A percentile compares a stretch with the other conserved stretches of the same genome.
These are phyloP conservation scores for Volvox reticuliferus DNA, from an alignment of 139 green algal genomes.

Conservation along the genomic window DNA sequence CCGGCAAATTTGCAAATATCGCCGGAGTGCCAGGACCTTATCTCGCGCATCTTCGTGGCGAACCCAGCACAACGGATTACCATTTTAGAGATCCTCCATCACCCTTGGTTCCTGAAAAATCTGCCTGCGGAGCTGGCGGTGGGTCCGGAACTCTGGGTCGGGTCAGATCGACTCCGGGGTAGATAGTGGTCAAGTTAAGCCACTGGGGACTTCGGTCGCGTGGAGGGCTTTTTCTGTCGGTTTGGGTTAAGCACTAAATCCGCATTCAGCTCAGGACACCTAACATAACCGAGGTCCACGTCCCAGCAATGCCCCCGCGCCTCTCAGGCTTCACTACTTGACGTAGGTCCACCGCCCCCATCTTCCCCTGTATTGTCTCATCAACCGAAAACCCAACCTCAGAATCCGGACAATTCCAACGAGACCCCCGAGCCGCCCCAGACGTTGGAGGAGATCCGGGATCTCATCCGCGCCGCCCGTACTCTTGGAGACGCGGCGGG, in stretches of 20 bases:
- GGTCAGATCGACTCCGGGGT: no score
- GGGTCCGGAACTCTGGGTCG: not conserved
- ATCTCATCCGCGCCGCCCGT: conserved; percentile 54
- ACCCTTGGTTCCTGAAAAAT: conserved; percentile 96
- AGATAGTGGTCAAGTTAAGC: no score
- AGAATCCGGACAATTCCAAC: conserved; percentile 34
- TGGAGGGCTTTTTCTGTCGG: no score
- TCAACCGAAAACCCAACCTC: not conserved
- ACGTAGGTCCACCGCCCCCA: no score
- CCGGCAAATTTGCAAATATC: conserved; percentile 81
- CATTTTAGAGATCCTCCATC: conserved; percentile 86
- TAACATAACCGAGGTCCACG: no score
- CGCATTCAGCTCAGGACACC: no score
- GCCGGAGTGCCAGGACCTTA: conserved; percentile 89
- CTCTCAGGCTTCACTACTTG: no score
- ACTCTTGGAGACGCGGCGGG: conserved; percentile 2
- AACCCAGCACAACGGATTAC: conserved; percentile 85
- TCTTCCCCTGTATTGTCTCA: no score
- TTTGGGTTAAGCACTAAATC: no score
- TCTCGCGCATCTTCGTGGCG: conserved; percentile 89
- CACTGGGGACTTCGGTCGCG: no score
- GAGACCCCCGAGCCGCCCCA: conserved; percentile 52
- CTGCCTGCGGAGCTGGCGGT: conserved; percentile 90
- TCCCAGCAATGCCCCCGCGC: no score
- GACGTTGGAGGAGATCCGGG: conserved; percentile 69